Conservation (phyloP, 1,284 basidiomycete genomes). For the Fomitopsis betulina region DNA sequence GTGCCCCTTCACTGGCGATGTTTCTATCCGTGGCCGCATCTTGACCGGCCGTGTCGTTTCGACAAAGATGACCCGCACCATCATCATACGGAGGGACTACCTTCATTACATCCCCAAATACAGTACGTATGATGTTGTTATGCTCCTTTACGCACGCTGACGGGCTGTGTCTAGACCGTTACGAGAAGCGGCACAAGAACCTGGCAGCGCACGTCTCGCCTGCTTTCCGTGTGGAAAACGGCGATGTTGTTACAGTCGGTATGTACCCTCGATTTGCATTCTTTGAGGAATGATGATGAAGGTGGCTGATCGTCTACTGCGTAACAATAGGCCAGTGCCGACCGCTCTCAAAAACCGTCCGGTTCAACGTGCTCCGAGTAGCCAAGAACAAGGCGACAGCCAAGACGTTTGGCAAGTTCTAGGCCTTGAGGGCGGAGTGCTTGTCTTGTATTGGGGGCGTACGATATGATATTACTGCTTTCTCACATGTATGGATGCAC, state of each 20-base stretch:
- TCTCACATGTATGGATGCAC: constrained; percentile 33
- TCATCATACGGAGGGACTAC: constrained; percentile 98
- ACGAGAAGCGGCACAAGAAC: constrained; percentile 99
- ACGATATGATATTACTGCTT: constrained; percentile 29
- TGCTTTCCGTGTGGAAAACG: constrained; percentile 94
- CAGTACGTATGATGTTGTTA: constrained; percentile 48
- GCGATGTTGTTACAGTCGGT: constrained; percentile 96
- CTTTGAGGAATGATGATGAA: neutral
- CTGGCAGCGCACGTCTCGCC: constrained; percentile 96
- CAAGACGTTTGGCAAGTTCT: constrained; percentile 96
- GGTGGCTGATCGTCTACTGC: constrained; percentile 7
- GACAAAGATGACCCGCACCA: constrained; percentile 99
- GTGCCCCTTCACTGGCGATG: constrained; percentile 94
- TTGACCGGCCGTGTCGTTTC: constrained; percentile 96
- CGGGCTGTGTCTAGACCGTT: constrained; percentile 61
- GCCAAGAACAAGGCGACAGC: constrained; percentile 82
- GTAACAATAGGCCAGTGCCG: constrained; percentile 82
- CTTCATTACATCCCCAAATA: constrained; percentile 99
- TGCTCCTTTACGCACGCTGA: neutral
- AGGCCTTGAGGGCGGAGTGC: constrained; percentile 25
- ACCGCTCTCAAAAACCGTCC: constrained; percentile 98
- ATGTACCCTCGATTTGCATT: constrained; percentile 28
- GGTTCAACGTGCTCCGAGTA: constrained; percentile 96
- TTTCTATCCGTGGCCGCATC: constrained; percentile 99
- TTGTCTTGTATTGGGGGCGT: constrained; percentile 22